These are phyloP conservation scores for Echinochloa phyllopogon DNA, from an alignment of 176 grass and related monocot species.

Conservation along the genomic window DNA sequence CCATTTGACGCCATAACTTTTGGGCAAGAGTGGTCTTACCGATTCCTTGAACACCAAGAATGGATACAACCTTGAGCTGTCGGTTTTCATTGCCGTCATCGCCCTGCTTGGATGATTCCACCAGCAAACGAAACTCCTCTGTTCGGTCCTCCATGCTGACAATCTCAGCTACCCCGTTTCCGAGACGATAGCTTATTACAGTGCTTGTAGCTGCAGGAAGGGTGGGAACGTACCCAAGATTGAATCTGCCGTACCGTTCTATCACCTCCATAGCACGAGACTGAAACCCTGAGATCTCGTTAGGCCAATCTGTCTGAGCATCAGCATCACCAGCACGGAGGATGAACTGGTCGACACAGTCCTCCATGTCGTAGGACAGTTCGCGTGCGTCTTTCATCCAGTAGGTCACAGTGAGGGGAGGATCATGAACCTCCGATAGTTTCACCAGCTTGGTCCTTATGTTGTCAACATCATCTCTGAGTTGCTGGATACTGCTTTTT, in stretches of 20 bases:
- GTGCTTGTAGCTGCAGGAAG: no score
- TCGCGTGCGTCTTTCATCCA: conserved; percentile 11
- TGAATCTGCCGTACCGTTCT: not conserved
- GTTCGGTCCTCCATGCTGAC: not conserved
- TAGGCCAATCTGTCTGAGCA: not conserved
- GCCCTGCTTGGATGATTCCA: not conserved
- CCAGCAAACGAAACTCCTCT: not conserved
- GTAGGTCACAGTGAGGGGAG: not conserved
- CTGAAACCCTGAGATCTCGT: not conserved
- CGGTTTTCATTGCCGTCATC: not conserved
- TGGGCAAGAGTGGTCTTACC: conserved; percentile 26
- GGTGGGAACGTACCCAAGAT: not conserved
- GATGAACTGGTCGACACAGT: not conserved
- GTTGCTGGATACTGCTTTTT: not conserved
- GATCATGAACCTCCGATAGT: not conserved
- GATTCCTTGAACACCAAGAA: conserved; percentile 9
- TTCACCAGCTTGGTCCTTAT: not conserved
- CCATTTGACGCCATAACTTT: not conserved
- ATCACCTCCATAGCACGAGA: not conserved
- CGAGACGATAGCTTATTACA: not conserved
- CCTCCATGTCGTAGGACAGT: conserved; percentile 7
- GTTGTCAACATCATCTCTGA: not conserved
- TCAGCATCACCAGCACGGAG: not conserved
- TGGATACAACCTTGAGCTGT: conserved; percentile 3
- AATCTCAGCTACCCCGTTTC: not conserved